These are phyloP conservation scores for Heliamphora exappendiculata DNA, from an alignment of 148 eudicot species.

Conservation along the genomic window DNA sequence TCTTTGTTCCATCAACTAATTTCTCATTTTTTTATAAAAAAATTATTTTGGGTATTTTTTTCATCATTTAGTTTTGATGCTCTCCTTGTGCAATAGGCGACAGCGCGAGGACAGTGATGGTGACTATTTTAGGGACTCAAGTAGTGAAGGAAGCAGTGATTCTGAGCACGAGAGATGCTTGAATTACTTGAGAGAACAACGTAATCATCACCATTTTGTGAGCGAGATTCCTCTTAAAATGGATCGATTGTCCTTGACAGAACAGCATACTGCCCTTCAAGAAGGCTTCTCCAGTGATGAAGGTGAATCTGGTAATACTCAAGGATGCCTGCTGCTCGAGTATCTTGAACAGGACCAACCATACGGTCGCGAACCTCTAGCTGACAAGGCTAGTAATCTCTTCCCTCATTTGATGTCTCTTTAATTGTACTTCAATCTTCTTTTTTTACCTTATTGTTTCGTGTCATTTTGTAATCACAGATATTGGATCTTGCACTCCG, in stretches of 20 bases:
- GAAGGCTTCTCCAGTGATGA: slow-evolving; percentile 80
- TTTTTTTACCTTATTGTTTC: not conserved
- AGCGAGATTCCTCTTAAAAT: slow-evolving; percentile 28
- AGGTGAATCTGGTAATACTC: slow-evolving; percentile 53
- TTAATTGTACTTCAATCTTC: not conserved
- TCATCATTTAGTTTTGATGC: not conserved
- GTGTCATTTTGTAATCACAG: slow-evolving; percentile 26
- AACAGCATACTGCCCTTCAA: slow-evolving; percentile 35
- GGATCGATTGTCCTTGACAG: slow-evolving; percentile 30
- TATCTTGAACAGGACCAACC: slow-evolving; percentile 67
- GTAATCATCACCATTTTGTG: slow-evolving; percentile 21
- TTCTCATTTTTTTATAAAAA: not conserved
- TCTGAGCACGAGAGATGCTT: slow-evolving; percentile 49
- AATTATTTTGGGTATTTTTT: not conserved
- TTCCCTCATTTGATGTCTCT: not conserved
- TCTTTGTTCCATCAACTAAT: not conserved
- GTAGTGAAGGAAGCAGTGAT: slow-evolving; percentile 87
- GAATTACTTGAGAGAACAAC: slow-evolving; percentile 21
- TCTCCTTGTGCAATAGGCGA: slow-evolving; percentile 32
- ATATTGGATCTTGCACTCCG: slow-evolving; percentile 54
- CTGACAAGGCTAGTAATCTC: slow-evolving; percentile 58
- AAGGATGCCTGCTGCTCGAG: slow-evolving; percentile 52
- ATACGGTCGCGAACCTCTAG: slow-evolving; percentile 65
- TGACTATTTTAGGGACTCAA: slow-evolving; percentile 59
- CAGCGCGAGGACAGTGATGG: slow-evolving; percentile 65